These are phyloP conservation scores for Colletotrichum graminicola DNA, from an alignment of 2,329 filamentous ascomycete genomes.

Conservation along the genomic window DNA sequence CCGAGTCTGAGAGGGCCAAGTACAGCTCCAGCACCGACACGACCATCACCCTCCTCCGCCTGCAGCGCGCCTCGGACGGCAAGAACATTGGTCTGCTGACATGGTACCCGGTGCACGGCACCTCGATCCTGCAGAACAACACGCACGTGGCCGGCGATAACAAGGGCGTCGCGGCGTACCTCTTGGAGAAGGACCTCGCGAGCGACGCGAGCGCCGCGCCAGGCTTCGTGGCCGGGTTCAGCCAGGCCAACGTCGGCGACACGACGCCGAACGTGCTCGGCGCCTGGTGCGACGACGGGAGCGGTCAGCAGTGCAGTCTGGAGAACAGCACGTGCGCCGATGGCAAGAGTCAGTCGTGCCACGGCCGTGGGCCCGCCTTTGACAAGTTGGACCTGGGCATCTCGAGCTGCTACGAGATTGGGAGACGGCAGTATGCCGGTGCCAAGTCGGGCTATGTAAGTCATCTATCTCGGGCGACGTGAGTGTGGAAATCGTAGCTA, in stretches of 20 bases:
- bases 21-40: constrained; percentile 71
- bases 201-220: constrained; percentile 67
- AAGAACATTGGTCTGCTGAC: constrained; percentile 86
- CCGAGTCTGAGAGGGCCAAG: constrained; percentile 76
- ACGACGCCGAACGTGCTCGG: constrained; percentile 90
- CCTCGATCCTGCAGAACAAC: constrained; percentile 91
- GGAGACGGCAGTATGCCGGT: constrained; percentile 75
- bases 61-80: constrained; percentile 78
- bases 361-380: constrained; percentile 80
- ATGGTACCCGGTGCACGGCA: constrained; percentile 94
- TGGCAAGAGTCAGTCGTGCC: constrained; percentile 77
- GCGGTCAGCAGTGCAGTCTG: constrained; percentile 77
- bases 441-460: constrained; percentile 61
- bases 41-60: constrained; percentile 81
- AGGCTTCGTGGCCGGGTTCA: constrained; percentile 90
- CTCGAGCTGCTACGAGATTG: constrained; percentile 81
- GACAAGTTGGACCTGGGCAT: constrained; percentile 76
- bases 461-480: background rate
- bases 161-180: constrained; percentile 89
- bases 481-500: constrained; percentile 26
- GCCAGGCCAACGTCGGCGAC: constrained; percentile 91
- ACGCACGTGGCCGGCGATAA: constrained; percentile 94
- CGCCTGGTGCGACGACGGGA: constrained; percentile 89
- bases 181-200: constrained; percentile 80
- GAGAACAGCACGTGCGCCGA: constrained; percentile 86